A percentile compares a stretch with the other conserved stretches of the same genome.
Conservation (phyloP, 495 filamentous ascomycete genomes). For the Usnea hakonensis region DNA sequence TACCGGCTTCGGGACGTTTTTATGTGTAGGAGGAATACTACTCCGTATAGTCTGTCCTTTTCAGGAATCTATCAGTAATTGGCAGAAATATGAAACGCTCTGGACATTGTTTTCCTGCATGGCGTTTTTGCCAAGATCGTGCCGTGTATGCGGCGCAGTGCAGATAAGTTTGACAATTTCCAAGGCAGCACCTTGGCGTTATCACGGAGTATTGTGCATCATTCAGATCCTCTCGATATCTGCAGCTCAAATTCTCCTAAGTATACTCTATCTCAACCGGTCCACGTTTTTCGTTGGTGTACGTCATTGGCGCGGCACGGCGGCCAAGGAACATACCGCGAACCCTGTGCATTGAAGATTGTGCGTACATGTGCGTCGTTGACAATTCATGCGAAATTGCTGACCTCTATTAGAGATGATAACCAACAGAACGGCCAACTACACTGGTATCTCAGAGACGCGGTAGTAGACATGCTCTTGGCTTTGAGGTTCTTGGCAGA, state of each 20-base stretch:
- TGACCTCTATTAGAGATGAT: too few species aligned
- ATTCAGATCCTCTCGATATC: neutral
- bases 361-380: neutral
- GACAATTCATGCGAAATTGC: neutral
- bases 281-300: neutral
- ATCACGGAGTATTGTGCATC: neutral
- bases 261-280: too few species aligned
- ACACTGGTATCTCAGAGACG: neutral
- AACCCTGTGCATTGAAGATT: neutral
- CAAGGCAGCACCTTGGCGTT: neutral
- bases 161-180: neutral
- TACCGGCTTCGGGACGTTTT: neutral
- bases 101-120: neutral
- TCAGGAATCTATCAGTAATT: neutral
- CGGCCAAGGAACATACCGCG: neutral
- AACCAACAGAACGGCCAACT: neutral
- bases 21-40: neutral
- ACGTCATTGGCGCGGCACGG: neutral
- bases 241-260: neutral
- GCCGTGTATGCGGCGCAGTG: neutral
- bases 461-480: neutral
- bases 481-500: neutral
- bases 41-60: neutral
- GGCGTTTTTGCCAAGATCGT: neutral
- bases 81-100: neutral